Base-by-base conservation (phyloP, 495 filamentous ascomycete species). In the Lasiosphaeria miniovina region DNA sequence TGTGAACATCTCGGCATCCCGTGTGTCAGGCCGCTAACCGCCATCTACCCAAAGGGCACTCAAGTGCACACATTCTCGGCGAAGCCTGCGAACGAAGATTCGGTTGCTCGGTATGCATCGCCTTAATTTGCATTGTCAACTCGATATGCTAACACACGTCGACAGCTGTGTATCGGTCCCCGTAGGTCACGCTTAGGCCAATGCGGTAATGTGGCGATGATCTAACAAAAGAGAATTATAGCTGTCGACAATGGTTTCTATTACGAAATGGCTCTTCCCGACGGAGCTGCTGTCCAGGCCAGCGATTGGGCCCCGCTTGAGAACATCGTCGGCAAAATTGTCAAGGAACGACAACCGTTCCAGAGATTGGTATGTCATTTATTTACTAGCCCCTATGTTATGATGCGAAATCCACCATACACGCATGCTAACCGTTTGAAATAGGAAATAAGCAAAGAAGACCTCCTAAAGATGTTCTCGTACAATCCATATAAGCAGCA, bases 311-410 rank as follows among this genome's bases (percentile, higher is more conserved):
- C 88, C 58, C 84, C 90, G 0, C 75, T 98, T 40, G 91, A 95
- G 70, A 87, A 74, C 55, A 84, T 89, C 57, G 88, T 88, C 11
- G 73, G 77, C 51, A 85, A 87, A 62, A 88, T 91, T 58, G 90
- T 96, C 67, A 96, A 96, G 80, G 93, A 98, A 74, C 96, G 96
- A 74, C 94, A 98, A 71, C 86, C 86, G 40, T 98, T 98, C 74
- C 90, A 98, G 76, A 85, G 95, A 57, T 79, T 98, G 52, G 43
- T 46, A 46, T n/a, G 43, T 24, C 24, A 24, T 24, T 24, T 24
- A 24, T 24, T 24, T 24, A 24, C 38, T 41, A 9, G 38, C 38
- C 38, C 8, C 38, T 41, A 41, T 41, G 14, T 58, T 64, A 54
- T 6, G 62, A 5, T 8, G 1, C 2, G 10, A 36, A 64, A 58